Conservation (phyloP, 2,329 filamentous ascomycete genomes). For the Ambrosiella beaveri region DNA sequence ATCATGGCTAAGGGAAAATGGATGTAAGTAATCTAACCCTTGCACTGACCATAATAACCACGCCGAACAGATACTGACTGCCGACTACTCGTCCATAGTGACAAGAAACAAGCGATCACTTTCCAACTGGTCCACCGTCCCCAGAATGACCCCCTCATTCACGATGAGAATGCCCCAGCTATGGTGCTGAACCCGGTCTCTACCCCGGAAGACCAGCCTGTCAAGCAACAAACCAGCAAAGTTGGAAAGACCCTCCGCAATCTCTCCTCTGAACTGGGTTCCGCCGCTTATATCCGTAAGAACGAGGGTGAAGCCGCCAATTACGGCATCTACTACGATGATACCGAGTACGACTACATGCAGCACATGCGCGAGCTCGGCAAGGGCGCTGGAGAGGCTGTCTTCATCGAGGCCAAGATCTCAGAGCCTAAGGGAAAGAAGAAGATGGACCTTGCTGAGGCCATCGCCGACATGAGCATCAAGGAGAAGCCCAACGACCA, state of each 20-base stretch:
- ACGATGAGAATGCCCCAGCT: constrained; percentile 73
- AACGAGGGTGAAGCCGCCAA: constrained; percentile 96
- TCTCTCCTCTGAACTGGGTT: constrained; percentile 57
- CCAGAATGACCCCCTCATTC: constrained; percentile 92
- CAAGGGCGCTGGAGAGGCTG: constrained; percentile 49
- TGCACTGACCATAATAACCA: not conserved
- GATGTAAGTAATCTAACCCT: constrained; percentile 28
- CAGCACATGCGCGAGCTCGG: constrained; percentile 90
- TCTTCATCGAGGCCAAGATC: constrained; percentile 63
- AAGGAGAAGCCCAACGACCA: constrained; percentile 37
- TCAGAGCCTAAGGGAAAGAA: constrained; percentile 50
- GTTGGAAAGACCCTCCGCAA: constrained; percentile 50
- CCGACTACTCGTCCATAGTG: constrained; percentile 23
- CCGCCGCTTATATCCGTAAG: constrained; percentile 49
- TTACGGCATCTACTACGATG: constrained; percentile 87
- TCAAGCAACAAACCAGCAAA: constrained; percentile 23
- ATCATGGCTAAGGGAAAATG: constrained; percentile 63
- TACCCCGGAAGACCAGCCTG: constrained; percentile 17
- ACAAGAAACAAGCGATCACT: constrained; percentile 86
- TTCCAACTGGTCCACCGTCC: constrained; percentile 90
- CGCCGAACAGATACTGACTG: not conserved
- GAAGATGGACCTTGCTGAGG: constrained; percentile 69
- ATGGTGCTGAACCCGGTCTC: constrained; percentile 69
- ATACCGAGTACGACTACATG: constrained; percentile 97
- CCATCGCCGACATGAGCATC: constrained; percentile 46